Evolutionary conservation across 768 basidiomycete genomes (phyloP).

Genomic region (Boletus sensibilis): DNA sequence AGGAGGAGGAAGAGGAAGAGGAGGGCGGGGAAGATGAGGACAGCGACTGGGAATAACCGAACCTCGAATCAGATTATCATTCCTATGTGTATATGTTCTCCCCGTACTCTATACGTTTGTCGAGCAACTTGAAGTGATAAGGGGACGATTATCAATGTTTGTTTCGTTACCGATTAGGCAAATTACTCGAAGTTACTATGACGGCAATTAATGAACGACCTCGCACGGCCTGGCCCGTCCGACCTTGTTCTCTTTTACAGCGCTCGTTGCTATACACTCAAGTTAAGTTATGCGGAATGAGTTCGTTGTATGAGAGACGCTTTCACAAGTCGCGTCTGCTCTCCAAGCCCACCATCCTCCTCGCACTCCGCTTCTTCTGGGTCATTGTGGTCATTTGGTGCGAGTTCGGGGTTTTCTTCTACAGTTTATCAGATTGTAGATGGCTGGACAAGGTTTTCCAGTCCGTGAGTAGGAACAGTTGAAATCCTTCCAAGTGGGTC

Average conservation of each 20-base stretch:
- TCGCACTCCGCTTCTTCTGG: slow-evolving; percentile 52
- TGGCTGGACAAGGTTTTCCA: slow-evolving; percentile 51
- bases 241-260: not conserved
- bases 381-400: slow-evolving; percentile 61
- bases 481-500: not conserved
- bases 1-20: slow-evolving; percentile 30
- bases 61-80: not conserved
- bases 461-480: slow-evolving; percentile 22
- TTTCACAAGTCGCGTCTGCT: slow-evolving; percentile 22
- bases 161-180: slow-evolving; percentile 11
- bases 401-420: slow-evolving; percentile 60
- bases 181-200: not conserved
- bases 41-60: slow-evolving; percentile 60
- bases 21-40: slow-evolving; percentile 22
- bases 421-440: slow-evolving; percentile 54
- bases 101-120: not conserved
- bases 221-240: not conserved
- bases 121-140: not conserved
- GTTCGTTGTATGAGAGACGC: slow-evolving; percentile 30
- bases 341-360: slow-evolving; percentile 35
- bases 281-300: slow-evolving; percentile 32
- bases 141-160: not conserved
- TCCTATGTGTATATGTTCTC: not conserved
- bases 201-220: slow-evolving; percentile 8
- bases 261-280: not conserved